Evolutionary conservation across 805 yeast genomes (phyloP).

Genomic region (Komagataella mondaviorum): DNA sequence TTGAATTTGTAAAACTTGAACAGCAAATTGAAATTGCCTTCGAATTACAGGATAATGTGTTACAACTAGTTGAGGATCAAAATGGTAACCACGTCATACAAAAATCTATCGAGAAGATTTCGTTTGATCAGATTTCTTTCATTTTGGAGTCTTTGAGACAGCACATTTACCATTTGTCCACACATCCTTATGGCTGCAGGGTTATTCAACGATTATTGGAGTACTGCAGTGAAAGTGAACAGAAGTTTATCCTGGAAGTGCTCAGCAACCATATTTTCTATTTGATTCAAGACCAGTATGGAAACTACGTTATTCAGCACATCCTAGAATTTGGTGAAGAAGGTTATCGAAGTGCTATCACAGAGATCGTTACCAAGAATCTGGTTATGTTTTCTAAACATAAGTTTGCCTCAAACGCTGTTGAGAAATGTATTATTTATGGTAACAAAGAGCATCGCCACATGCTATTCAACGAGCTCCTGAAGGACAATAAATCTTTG

Average conservation of each 20-base stretch:
- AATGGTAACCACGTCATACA: slow-evolving; percentile 98
- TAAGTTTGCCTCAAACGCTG: slow-evolving; percentile 95
- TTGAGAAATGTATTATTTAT: slow-evolving; percentile 78
- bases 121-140: slow-evolving; percentile 55
- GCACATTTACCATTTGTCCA: slow-evolving; percentile 72
- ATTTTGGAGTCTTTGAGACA: slow-evolving; percentile 58
- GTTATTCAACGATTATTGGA: slow-evolving; percentile 90
- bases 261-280: slow-evolving; percentile 58
- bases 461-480: slow-evolving; percentile 51
- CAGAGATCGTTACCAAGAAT: slow-evolving; percentile 50
- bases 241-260: slow-evolving; percentile 53
- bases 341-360: slow-evolving; percentile 42
- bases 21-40: slow-evolving; percentile 56
- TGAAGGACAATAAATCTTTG: slow-evolving; percentile 32
- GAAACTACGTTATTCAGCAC: slow-evolving; percentile 95
- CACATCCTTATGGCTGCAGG: slow-evolving; percentile 96
- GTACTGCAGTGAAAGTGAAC: slow-evolving; percentile 54
- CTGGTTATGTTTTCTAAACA: slow-evolving; percentile 77
- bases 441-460: slow-evolving; percentile 54
- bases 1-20: slow-evolving; percentile 52
- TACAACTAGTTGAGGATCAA: slow-evolving; percentile 79
- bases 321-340: slow-evolving; percentile 73
- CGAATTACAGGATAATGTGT: slow-evolving; percentile 49
- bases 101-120: slow-evolving; percentile 80
- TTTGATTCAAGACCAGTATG: slow-evolving; percentile 91